Conservation (phyloP, 345 rosid species). For the Capsella bursapastoris region DNA sequence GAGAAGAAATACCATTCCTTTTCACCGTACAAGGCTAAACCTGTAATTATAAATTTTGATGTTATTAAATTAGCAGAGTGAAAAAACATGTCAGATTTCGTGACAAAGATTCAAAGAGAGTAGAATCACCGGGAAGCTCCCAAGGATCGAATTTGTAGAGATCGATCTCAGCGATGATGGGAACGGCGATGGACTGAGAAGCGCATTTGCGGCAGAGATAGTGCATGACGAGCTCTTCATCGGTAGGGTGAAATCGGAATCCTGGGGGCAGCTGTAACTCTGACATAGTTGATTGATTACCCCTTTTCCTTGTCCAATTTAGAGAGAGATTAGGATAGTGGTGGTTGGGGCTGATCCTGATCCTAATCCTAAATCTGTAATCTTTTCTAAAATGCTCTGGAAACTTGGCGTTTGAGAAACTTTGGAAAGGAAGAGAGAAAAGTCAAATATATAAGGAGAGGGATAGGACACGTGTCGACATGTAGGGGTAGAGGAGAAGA, state of each 20-base stretch:
- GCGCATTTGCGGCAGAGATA: slow-evolving; percentile 83
- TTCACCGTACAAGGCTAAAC: slow-evolving; percentile 78
- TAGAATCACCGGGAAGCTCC: slow-evolving; percentile 81
- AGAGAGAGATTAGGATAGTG: neutral
- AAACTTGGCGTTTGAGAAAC: slow-evolving; percentile 55
- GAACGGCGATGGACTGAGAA: slow-evolving; percentile 74
- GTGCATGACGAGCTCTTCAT: slow-evolving; percentile 93
- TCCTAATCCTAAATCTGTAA: neutral
- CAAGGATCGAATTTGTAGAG: slow-evolving; percentile 90
- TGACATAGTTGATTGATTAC: slow-evolving; percentile 26
- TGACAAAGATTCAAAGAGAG: neutral
- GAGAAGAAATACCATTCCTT: slow-evolving; percentile 98
- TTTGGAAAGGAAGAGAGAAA: slow-evolving; percentile 43
- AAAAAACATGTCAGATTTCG: neutral
- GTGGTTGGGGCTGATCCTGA: slow-evolving; percentile 5
- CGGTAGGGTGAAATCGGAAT: slow-evolving; percentile 93
- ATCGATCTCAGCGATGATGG: slow-evolving; percentile 83
- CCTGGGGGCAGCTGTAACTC: slow-evolving; percentile 82
- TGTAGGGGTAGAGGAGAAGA: slow-evolving; percentile 1
- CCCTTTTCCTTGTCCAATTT: too few relatives aligned
- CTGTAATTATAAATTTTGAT: slow-evolving; percentile 42
- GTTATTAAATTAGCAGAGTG: neutral
- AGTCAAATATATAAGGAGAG: slow-evolving; percentile 56
- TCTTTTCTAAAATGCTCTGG: too few relatives aligned
- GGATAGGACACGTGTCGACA: slow-evolving; percentile 47